phyloP scores from a whole-genome alignment of 2,329 filamentous ascomycete genomes.

The Fusarium sp. region DNA sequence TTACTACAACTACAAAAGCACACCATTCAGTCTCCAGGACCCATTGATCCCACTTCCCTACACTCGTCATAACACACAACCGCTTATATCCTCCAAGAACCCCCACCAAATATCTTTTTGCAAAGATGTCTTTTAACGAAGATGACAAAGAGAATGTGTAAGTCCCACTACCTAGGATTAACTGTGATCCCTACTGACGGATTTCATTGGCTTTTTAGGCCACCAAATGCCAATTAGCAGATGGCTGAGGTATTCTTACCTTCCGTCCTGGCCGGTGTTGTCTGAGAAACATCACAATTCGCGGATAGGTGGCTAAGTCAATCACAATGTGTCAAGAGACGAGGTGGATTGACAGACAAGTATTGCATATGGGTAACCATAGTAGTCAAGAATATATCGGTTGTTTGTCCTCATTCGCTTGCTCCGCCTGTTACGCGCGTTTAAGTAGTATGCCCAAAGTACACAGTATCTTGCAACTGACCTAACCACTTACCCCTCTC shows the following conservation, averaged over 20 bases:
- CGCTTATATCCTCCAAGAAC: neutral
- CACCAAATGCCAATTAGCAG: neutral
- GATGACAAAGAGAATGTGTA: neutral
- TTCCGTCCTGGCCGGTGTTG: neutral
- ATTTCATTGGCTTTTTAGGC: neutral
- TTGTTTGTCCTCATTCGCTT: too few relatives aligned
- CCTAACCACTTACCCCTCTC: neutral
- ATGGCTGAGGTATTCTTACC: neutral
- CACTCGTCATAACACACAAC: neutral
- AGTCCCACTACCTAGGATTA: neutral
- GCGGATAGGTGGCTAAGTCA: neutral
- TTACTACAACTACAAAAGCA: neutral
- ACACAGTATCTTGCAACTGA: neutral
- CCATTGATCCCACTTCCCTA: neutral
- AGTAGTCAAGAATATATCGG: neutral
- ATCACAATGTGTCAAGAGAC: neutral
- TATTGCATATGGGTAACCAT: neutral
- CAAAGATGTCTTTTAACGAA: neutral
- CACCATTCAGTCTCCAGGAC: neutral
- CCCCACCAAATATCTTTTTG: neutral
- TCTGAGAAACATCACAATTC: neutral
- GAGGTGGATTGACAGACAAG: neutral
- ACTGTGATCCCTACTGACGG: neutral
- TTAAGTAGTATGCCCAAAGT: neutral
- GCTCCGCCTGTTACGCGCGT: neutral